Evolutionary conservation across 2,329 filamentous ascomycete genomes (phyloP), one percentile per base, ranked within the genome.

Genomic region (Aspergillus japonicus): DNA sequence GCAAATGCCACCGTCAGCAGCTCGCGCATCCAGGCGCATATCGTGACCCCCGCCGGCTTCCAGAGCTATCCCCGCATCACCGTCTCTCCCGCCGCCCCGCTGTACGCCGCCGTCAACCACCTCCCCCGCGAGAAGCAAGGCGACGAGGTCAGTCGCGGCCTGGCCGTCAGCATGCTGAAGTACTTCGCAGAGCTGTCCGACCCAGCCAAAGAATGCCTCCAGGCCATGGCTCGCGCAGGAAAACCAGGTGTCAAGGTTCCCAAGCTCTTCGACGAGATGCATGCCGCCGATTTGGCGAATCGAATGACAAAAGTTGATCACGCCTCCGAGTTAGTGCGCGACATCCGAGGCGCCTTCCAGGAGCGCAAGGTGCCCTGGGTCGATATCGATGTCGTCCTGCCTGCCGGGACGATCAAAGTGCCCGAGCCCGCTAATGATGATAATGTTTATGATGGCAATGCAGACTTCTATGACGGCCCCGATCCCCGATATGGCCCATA

Each of bases 41-140:
- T 99, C 77, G 91, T 96, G 79, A 91, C 90, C 62, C 87, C 92
- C 2, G 93, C 92, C 65, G 95, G 95, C 66, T 89, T 96, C 68
- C 89, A 91, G 72, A 94, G 90, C 68, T 99, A 94, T 74, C 88
- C 91, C 61, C 91, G 94, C 69, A 87, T 99, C 67, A 96, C 94
- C 62, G 89, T 98, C 66, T 96, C 94, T 24, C 95, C 95, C 49
- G 96, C 90, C 71, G 96, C 94, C 50, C 87, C 92, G 54, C 89
- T 96, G 71, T 98, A 98, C 77, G 85, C 87, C 66, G 94, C 93
- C 57, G 95, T 99, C 75, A 88, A 91, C 73, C 87, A 93, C 74
- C 84, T 99, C 48, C 92, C 95, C 47, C 89, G 92, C 72, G 94
- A 97, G 73, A 92, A 93, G 76, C 95, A 98, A 80, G 94, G 94